Percentiles rank a stretch among this genome's conserved stretches.
Conservation (phyloP, 768 basidiomycete genomes). For the Agaricus sinodeliciosus region DNA sequence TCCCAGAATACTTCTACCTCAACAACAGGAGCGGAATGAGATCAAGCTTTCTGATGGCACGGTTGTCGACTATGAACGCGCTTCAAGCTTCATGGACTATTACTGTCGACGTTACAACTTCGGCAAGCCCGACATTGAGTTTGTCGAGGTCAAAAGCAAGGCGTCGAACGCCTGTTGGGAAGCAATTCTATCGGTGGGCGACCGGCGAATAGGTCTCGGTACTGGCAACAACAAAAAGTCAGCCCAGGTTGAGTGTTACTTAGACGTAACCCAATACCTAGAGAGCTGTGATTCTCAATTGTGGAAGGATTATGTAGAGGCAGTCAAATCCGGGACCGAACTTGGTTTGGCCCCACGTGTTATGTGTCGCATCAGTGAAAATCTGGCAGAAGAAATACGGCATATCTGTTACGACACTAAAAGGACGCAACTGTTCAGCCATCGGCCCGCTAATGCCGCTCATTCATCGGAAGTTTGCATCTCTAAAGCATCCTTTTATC, state of each 20-base stretch:
- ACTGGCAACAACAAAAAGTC: constrained; percentile 60
- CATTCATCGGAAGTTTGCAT: neutral
- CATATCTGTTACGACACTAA: constrained; percentile 66
- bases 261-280: constrained; percentile 85
- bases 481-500: neutral
- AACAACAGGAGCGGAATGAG: constrained; percentile 16
- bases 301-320: constrained; percentile 66
- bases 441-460: constrained; percentile 37
- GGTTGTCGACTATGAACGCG: constrained; percentile 59
- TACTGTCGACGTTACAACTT: constrained; percentile 82
- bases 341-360: constrained; percentile 69
- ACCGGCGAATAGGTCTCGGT: constrained; percentile 79
- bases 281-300: constrained; percentile 76
- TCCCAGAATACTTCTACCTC: constrained; percentile 23
- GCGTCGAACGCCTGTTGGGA: constrained; percentile 47
- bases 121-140: constrained; percentile 63
- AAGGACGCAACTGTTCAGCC: constrained; percentile 57
- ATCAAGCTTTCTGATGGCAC: constrained; percentile 55
- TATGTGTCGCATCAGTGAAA: constrained; percentile 53
- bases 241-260: constrained; percentile 66
- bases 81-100: constrained; percentile 90
- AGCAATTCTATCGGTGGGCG: constrained; percentile 69
- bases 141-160: constrained; percentile 24
- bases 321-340: constrained; percentile 57
- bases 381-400: constrained; percentile 62